phyloP scores from a whole-genome alignment of 1,284 basidiomycete species.

The Cutaneotrichosporon spelunceum region DNA sequence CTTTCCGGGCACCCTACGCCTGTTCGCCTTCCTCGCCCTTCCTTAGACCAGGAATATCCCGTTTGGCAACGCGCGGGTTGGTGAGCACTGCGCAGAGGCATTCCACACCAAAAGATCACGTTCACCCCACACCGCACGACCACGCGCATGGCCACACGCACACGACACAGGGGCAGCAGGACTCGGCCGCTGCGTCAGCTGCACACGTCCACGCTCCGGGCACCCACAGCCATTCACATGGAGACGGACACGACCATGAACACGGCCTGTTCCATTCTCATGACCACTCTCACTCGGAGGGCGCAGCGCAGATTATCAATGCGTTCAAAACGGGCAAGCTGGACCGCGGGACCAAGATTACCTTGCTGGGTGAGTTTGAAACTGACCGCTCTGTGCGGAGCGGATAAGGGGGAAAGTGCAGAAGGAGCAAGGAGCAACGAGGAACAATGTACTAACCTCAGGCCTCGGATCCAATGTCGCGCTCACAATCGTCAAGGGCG shows the following conservation, averaged over 20 bases:
- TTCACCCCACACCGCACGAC: background rate
- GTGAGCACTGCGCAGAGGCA: background rate
- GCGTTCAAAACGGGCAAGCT: constrained; percentile 63
- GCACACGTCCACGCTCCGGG: no score
- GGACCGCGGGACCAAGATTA: constrained; percentile 78
- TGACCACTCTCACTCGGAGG: constrained; percentile 60
- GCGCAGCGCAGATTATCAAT: constrained; percentile 68
- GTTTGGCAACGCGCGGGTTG: background rate
- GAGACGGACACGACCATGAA: constrained; percentile 51
- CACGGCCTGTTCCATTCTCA: constrained; percentile 52
- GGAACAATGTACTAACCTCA: constrained; percentile 8
- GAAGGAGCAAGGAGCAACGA: background rate
- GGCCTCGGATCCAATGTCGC: constrained; percentile 83
- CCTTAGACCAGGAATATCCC: background rate
- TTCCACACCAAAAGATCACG: background rate
- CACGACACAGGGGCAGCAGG: background rate
- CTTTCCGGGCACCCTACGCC: background rate
- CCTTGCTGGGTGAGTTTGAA: constrained; percentile 58
- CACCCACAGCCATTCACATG: constrained; percentile 11
- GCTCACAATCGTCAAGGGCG: constrained; percentile 77
- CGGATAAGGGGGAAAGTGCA: background rate
- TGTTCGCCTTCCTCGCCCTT: background rate
- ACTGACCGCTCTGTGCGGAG: background rate
- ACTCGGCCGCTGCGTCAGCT: no score
- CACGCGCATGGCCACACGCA: constrained; percentile 1